A percentile compares a stretch with the other conserved stretches of the same genome.
Evolutionary conservation across 73 alveolate species (phyloP).

Genomic region (Paramecium octaurelia): DNA sequence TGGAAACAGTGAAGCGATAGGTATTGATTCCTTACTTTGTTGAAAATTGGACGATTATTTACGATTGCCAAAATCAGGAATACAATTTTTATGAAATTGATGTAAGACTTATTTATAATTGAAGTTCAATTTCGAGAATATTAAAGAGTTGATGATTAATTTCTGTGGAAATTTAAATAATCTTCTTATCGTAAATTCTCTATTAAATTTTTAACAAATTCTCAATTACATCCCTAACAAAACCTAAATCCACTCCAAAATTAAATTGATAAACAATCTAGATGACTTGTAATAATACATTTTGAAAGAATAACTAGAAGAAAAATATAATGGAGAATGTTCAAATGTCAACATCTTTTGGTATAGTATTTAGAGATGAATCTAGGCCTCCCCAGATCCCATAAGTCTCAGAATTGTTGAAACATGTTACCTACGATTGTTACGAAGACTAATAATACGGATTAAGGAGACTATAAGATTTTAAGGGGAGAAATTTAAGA

Average conservation of each 20-base stretch:
- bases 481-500: not conserved
- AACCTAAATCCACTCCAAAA: not conserved
- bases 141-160: not conserved
- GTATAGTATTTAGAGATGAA: not conserved
- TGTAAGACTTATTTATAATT: not conserved
- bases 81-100: not conserved
- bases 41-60: conserved; percentile 34
- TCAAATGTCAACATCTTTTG: not conserved
- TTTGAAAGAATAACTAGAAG: not conserved
- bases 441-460: not conserved
- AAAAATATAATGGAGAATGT: conserved; percentile 23
- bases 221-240: not conserved
- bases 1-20: conserved; percentile 8
- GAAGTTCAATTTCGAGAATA: not conserved
- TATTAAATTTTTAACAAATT: not conserved
- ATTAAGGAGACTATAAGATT: not conserved
- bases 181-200: not conserved
- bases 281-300: not conserved
- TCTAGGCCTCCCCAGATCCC: not conserved
- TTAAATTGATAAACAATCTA: not conserved
- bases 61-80: not conserved
- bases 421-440: not conserved
- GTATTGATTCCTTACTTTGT: conserved; percentile 5
- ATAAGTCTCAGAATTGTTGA: not conserved
- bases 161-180: conserved; percentile 29